Evolutionary conservation across 352 stramenopile species (phyloP).

Genomic region (Globisporangium canariense): DNA sequence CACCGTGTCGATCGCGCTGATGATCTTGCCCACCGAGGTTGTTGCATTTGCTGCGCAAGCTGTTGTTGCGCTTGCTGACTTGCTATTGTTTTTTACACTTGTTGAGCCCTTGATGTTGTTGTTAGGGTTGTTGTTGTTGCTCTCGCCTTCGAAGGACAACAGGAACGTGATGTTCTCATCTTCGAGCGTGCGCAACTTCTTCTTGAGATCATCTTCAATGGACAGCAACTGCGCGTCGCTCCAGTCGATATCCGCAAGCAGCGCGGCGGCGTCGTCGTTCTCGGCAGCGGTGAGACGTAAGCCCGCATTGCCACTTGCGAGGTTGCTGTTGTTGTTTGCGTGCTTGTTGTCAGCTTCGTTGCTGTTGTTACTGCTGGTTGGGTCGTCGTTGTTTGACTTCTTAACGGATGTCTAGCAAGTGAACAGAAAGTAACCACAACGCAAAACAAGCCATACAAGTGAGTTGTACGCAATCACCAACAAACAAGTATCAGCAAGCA

Average conservation of each 20-base stretch:
- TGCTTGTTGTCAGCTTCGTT: constrained; percentile 14
- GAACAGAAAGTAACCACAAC: not conserved
- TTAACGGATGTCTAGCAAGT: constrained; percentile 31
- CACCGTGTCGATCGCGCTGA: constrained; percentile 50
- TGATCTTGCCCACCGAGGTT: constrained; percentile 57
- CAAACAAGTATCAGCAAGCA: not conserved
- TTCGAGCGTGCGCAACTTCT: constrained; percentile 54
- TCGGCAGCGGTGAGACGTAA: constrained; percentile 48
- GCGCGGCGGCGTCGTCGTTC: constrained; percentile 48
- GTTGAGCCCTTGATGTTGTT: constrained; percentile 2
- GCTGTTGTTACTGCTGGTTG: constrained; percentile 2
- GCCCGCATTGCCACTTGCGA: constrained; percentile 19
- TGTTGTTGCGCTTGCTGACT: not conserved
- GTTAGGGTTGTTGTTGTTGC: constrained; percentile 5
- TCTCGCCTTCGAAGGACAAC: constrained; percentile 52
- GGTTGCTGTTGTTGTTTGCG: constrained; percentile 5
- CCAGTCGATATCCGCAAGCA: constrained; percentile 62
- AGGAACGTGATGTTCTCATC: constrained; percentile 79
- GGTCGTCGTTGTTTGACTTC: constrained; percentile 24
- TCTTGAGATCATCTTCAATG: constrained; percentile 54
- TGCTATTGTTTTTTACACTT: constrained; percentile 2
- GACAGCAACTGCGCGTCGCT: constrained; percentile 39
- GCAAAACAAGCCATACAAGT: not conserved
- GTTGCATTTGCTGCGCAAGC: not conserved
- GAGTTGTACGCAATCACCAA: not conserved